A percentile compares a stretch with the other conserved stretches of the same genome.
Evolutionary conservation across 2,329 filamentous ascomycete genomes (phyloP).

Genomic region (Harringtonia aguacate): DNA sequence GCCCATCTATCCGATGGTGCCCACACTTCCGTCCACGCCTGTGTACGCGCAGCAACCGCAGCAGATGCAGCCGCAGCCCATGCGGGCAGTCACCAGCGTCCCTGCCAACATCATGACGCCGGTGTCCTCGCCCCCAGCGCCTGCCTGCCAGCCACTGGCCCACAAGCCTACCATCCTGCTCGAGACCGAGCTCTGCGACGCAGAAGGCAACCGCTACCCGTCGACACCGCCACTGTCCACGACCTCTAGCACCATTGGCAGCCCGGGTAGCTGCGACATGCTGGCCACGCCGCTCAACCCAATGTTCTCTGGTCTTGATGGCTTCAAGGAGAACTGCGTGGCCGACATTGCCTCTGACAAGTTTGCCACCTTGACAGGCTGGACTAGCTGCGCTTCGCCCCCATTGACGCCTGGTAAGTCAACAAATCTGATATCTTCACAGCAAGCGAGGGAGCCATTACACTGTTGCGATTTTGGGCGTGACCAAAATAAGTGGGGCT

Average conservation of each 20-base stretch:
- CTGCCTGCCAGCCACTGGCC: conserved; percentile 53
- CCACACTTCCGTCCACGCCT: conserved; percentile 50
- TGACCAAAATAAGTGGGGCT: no score
- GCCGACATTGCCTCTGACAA: conserved; percentile 61
- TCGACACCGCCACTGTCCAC: conserved; percentile 75
- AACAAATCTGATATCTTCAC: background rate
- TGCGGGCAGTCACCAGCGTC: conserved; percentile 42
- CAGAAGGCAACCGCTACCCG: conserved; percentile 59
- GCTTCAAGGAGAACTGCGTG: conserved; percentile 61
- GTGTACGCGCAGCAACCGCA: conserved; percentile 56
- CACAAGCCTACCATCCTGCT: conserved; percentile 74
- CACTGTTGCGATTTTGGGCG: no score
- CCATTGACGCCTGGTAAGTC: conserved; percentile 84
- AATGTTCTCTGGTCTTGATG: conserved; percentile 63
- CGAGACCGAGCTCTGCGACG: conserved; percentile 61
- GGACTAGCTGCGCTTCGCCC: conserved; percentile 67
- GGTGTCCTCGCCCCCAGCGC: conserved; percentile 16
- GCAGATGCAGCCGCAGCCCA: conserved; percentile 20
- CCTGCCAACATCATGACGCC: conserved; percentile 4
- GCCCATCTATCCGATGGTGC: conserved; percentile 43
- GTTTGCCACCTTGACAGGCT: conserved; percentile 62
- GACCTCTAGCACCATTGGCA: conserved; percentile 75
- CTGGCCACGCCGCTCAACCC: conserved; percentile 76
- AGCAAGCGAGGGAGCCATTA: background rate
- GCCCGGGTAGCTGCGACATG: conserved; percentile 68